Evolutionary conservation across 2,329 filamentous ascomycete species (phyloP), one percentile per base, ranked within the genome.

Genomic region (Emmonsia crescens): DNA sequence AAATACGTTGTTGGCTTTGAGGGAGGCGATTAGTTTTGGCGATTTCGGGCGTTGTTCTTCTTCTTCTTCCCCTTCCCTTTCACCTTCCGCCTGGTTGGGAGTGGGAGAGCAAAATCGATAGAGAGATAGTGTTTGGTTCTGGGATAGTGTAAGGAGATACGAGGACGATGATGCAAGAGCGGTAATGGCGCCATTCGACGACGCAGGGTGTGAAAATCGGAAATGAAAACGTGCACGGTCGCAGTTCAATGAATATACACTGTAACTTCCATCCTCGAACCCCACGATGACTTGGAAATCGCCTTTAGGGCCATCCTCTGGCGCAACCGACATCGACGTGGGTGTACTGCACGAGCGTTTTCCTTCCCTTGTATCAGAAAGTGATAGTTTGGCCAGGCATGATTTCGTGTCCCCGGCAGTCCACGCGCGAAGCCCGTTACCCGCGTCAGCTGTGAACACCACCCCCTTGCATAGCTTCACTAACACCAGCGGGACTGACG

Each of bases 1-100:
- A 69, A 87, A 85, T 1, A 89, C 88, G 2, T 87, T 92, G 68
- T 91, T 86, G 12, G 92, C 95, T 70, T 85, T 86, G 24, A 96
- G 81, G 0, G 89, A 93, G 8, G 89, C 87, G 36, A 96, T 77
- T 36, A 94, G 80, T 62, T 79, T 79, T 1, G 86, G 85, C 29
- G 77, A 71, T 6, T 72, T 66, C 12, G 74, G n/a, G n/a, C n/a
- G n/a, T n/a, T 57, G 19, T 60, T 60, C 14, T 62, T 59, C n/a
- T 16, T 60, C 52, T 3, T 62, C 62, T 49, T 21, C 5, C 16
- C 59, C 60, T 61, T 36, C 24, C 24, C 12, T 24, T 24, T 16
- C 12, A 24, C 46, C 12, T 14, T 3, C 24, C 14, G 44, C 1
- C 57, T 57, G 31, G 59, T 49, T 56, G 59, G 60, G 12, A 51